phyloP scores from a whole-genome alignment of 129 eudicot species.

The Saposhnikovia divaricata region DNA sequence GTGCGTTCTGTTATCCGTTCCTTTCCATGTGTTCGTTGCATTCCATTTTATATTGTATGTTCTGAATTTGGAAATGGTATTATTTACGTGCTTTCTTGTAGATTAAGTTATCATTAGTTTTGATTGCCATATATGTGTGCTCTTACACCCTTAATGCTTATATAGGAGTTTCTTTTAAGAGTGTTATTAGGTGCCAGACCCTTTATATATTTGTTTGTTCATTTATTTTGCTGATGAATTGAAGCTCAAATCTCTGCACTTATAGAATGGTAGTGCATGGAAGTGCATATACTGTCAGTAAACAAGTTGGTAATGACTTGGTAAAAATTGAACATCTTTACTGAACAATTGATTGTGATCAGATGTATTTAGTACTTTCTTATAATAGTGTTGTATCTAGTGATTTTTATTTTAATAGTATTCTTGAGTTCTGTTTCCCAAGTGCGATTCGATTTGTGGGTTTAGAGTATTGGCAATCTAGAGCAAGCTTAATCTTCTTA shows the following conservation, averaged over 20 bases:
- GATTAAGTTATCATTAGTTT: background rate
- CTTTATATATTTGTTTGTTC: background rate
- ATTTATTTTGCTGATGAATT: background rate
- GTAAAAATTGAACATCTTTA: background rate
- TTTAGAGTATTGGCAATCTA: background rate
- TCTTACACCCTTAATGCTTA: background rate
- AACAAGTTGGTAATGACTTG: background rate
- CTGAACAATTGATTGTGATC: background rate
- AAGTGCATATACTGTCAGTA: background rate
- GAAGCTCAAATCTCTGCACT: background rate
- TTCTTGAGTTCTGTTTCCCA: background rate
- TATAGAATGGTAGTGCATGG: background rate
- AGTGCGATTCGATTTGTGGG: background rate
- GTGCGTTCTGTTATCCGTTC: slow-evolving; percentile 32
- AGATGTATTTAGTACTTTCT: background rate
- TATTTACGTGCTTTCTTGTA: background rate
- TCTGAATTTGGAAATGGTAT: background rate
- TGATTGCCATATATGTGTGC: background rate
- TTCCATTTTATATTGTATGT: background rate
- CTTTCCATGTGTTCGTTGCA: background rate
- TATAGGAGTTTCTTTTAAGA: background rate
- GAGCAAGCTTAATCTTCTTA: background rate
- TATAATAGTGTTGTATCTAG: background rate
- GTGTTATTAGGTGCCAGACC: background rate
- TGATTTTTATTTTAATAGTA: no score